These are phyloP conservation scores for Paramecium sonneborni DNA, from an alignment of 73 alveolate species.

Conservation along the genomic window DNA sequence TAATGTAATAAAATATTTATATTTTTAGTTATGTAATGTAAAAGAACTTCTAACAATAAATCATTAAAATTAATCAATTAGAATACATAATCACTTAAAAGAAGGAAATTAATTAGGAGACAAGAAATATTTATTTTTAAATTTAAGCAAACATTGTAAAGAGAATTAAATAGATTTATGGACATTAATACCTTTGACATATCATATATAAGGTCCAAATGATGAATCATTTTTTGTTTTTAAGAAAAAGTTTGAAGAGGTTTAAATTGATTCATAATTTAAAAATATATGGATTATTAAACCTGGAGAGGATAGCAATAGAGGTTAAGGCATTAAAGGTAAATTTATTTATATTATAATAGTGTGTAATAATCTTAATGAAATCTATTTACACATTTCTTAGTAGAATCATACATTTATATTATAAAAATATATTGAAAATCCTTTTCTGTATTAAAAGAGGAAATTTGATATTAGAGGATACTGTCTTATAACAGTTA, in stretches of 20 bases:
- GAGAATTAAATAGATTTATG: constrained; percentile 68
- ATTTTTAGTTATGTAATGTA: background rate
- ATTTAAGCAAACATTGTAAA: constrained; percentile 78
- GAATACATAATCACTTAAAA: constrained; percentile 74
- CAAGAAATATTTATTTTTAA: constrained; percentile 81
- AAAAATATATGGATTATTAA: constrained; percentile 71
- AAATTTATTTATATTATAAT: background rate
- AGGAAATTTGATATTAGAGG: constrained; percentile 97
- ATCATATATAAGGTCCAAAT: constrained; percentile 79
- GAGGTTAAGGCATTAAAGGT: constrained; percentile 73
- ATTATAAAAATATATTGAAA: constrained; percentile 91
- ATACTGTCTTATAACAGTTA: constrained; percentile 81
- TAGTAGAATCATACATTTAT: constrained; percentile 76
- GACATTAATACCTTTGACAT: constrained; percentile 80
- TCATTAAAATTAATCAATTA: constrained; percentile 39
- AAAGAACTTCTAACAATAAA: background rate
- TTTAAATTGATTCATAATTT: background rate
- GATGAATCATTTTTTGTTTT: constrained; percentile 73
- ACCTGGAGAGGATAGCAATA: constrained; percentile 75
- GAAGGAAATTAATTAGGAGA: constrained; percentile 78
- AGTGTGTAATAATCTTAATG: constrained; percentile 49
- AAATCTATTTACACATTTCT: constrained; percentile 55
- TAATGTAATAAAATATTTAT: background rate
- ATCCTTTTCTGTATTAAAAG: constrained; percentile 90
- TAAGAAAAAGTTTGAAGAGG: constrained; percentile 53